These are phyloP conservation scores for Cryptococcus deneoformans DNA, from an alignment of 1,284 basidiomycete genomes.

Conservation along the genomic window DNA sequence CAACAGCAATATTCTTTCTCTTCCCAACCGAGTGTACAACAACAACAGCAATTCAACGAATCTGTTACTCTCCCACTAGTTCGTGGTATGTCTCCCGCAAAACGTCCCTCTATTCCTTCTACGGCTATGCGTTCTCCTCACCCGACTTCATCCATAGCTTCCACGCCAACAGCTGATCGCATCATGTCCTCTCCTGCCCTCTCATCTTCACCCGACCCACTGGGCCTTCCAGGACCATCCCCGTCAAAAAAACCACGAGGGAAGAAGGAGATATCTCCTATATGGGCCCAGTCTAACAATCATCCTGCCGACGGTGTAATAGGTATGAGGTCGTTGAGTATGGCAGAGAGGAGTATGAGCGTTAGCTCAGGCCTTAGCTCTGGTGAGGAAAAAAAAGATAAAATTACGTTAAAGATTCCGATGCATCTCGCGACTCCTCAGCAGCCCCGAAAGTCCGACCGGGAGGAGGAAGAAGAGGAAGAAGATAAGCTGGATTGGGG, in stretches of 20 bases:
- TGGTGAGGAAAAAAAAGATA: not conserved
- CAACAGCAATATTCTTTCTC: not conserved
- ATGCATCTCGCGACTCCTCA: slow-evolving; percentile 8
- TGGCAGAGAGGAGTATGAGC: slow-evolving; percentile 6
- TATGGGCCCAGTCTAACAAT: slow-evolving; percentile 1
- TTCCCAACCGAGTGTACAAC: not conserved
- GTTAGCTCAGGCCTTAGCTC: not conserved
- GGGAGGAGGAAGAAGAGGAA: slow-evolving; percentile 31
- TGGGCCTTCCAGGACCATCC: slow-evolving; percentile 26
- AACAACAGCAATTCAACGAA: not conserved
- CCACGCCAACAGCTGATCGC: slow-evolving; percentile 15
- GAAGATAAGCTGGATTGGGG: slow-evolving; percentile 42
- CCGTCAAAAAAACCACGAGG: slow-evolving; percentile 28
- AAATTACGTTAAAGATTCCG: slow-evolving; percentile 3
- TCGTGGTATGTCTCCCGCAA: not conserved
- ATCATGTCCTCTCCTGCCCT: slow-evolving; percentile 1
- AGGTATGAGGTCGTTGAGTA: slow-evolving; percentile 4
- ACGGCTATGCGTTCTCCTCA: slow-evolving; percentile 16
- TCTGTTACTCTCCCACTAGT: not conserved
- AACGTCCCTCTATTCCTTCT: slow-evolving; percentile 7
- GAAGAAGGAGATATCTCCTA: slow-evolving; percentile 8
- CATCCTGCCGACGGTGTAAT: slow-evolving; percentile 5
- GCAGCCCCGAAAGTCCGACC: not conserved
- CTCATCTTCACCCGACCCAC: slow-evolving; percentile 28
- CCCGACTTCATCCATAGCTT: slow-evolving; percentile 12